A percentile compares a stretch with the other conserved stretches of the same genome.
Evolutionary conservation across 2,329 filamentous ascomycete genomes (phyloP).

Genomic region (Arthrinium phaeospermum): DNA sequence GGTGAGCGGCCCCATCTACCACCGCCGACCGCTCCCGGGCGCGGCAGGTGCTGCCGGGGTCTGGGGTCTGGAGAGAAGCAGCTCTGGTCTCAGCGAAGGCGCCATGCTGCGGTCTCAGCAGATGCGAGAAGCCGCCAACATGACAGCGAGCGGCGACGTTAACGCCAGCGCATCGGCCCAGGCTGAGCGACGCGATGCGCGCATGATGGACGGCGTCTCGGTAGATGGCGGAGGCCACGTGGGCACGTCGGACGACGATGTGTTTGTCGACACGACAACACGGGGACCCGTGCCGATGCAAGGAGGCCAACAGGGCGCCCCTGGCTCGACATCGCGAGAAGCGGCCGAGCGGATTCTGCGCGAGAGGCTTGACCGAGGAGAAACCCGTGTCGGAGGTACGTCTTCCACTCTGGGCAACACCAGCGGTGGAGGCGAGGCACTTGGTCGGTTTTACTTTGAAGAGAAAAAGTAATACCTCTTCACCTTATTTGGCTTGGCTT

Average conservation of each 20-base stretch:
- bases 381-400: constrained; percentile 44
- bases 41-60: constrained; percentile 36
- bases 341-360: constrained; percentile 69
- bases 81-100: constrained; percentile 57
- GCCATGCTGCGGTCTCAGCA: constrained; percentile 38
- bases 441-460: constrained; percentile 68
- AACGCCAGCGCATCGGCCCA: constrained; percentile 52
- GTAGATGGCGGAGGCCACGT: constrained; percentile 55
- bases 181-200: constrained; percentile 63
- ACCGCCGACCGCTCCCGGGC: constrained; percentile 54
- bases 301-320: constrained; percentile 37
- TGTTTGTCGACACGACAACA: constrained; percentile 69
- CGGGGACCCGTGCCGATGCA: constrained; percentile 58
- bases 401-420: constrained; percentile 48
- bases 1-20: constrained; percentile 78
- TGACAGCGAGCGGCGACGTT: constrained; percentile 42
- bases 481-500: neutral
- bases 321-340: constrained; percentile 48
- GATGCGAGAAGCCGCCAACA: constrained; percentile 39
- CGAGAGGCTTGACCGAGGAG: constrained; percentile 61
- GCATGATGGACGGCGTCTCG: constrained; percentile 71
- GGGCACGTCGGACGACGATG: constrained; percentile 50
- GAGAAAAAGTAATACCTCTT: constrained; percentile 42
- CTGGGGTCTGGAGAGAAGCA: constrained; percentile 56
- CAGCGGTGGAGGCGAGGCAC: constrained; percentile 48